Base-by-base conservation (phyloP, 768 basidiomycete genomes). In the Leccinum disarticulatum region DNA sequence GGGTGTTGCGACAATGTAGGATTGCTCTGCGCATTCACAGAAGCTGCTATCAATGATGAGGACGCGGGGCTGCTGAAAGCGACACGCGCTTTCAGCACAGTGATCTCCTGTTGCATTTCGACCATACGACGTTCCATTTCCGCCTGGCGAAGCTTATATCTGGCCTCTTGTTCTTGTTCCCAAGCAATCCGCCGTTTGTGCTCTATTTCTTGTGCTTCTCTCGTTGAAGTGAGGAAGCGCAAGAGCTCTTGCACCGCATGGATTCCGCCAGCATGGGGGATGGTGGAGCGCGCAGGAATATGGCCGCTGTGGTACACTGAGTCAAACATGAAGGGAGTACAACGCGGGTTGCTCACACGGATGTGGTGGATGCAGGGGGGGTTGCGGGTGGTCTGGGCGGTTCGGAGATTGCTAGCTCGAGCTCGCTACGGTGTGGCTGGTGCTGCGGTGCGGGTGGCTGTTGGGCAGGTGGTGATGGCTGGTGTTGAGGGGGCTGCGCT, bases 161-260 rank as follows among this genome's bases (percentile, higher is more conserved):
- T 87, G 10, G 80, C 80, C 73, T 90, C 90, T 61, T 88, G 85
- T 58, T 87, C 85, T 63, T 81, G 77, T 65, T 91, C 90, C 88
- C 90, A 91, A 38, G 77, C 81, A 8, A 80, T 56, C 52, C 88
- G 77, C 19, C 90, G 79, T 62, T 77, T 81, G 41, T 77, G 75
- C 62, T 91, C 90, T 17, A 75, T 77, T 54, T 87, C 86, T 49
- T 85, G 83, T 0, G 83, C 81, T 33, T 88, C 82, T 62, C 78
- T 79, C 1, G 84, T 84, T 1, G 81, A 77, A n/a, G 79, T 70
- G 7, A 88, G 71, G 54, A 84, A 77, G n/a, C 83, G 81, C 57
- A 85, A 68, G 38, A 90, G 77, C 62, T 89, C 85, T 15, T 87
- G 82, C 0, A 90, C 77, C 3, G 82, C 79, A 60, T 80, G 75